Evolutionary conservation across 108 stramenopile species (phyloP), one percentile per base, ranked within the genome.

Genomic region (Nitzschia sp.): DNA sequence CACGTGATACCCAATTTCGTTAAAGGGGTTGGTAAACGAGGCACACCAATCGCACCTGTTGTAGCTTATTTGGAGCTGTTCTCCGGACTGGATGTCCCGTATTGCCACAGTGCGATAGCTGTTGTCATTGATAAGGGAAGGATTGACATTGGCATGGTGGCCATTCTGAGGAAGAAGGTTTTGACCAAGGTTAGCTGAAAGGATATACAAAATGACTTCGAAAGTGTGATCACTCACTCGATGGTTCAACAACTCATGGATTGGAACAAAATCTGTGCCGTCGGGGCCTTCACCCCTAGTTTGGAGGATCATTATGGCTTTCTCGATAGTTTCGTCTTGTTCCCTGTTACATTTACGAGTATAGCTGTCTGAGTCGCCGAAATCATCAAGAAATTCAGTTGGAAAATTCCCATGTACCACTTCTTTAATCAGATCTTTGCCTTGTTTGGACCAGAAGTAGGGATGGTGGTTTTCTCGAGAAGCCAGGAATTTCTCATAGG

Each of bases 41-140:
- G n/a, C 48, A 50, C 48, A 50, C 48, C 48, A 50, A 50, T 50
- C 48, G 48, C 48, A 50, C 6, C 19, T 1, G 19, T 50, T 50
- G 48, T 50, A 50, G 17, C 17, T 17, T 19, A 19, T 50, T 50
- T 50, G 48, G 17, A 50, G 19, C 15, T 19, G 15, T 19, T 54
- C 53, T 6, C 53, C 53, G 5, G 53, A 19, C 24, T 54, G 53
- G 22, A 54, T 54, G 24, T 54, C 53, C 11, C 53, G 53, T 3
- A 24, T 60, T 3, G 59, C 59, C 10, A 42, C 41, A 42, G 38
- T 60, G 10, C 14, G 12, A 42, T 39, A 34, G 34, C 53, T 22
- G 21, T 54, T 24, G 53, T 54, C 53, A 19, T 12, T 21, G 17
- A 22, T 3, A 12, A 22, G 11, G 12, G 22, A 12, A 12, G 53